Percentiles rank a stretch among this genome's conserved stretches.
phyloP scores from a whole-genome alignment of 2,329 filamentous ascomycete species.

The Chaetoscypha palmicola region DNA sequence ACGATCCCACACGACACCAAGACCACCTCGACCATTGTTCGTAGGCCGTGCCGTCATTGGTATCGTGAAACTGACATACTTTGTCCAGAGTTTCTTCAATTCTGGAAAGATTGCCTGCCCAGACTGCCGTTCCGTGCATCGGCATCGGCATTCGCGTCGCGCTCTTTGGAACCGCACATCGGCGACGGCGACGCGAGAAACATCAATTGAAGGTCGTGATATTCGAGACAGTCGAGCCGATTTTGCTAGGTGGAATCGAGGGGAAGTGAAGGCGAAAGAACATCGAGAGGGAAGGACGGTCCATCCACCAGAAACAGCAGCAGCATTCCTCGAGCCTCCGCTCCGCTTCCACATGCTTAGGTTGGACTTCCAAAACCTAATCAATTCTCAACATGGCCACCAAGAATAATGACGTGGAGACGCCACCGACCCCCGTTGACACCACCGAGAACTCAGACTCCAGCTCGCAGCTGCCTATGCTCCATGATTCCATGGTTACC shows the following conservation, averaged over 20 bases:
- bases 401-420: neutral
- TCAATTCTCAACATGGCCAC: neutral
- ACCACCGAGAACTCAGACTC: neutral
- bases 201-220: neutral
- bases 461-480: constrained; percentile 5
- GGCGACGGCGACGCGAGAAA: neutral
- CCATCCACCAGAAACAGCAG: neutral
- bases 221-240: neutral
- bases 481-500: constrained; percentile 68
- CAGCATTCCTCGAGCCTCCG: constrained; percentile 1
- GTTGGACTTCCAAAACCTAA: neutral
- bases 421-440: neutral
- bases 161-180: neutral
- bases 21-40: too few relatives aligned
- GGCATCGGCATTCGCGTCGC: neutral
- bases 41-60: too few relatives aligned
- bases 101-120: too few relatives aligned
- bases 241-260: neutral
- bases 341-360: neutral
- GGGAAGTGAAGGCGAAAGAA: too few relatives aligned
- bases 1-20: too few relatives aligned
- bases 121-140: neutral
- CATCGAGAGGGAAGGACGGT: too few relatives aligned
- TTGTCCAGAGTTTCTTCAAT: too few relatives aligned
- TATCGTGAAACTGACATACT: too few relatives aligned